Evolutionary conservation across 768 basidiomycete species (phyloP).

Genomic region (Lactarius vividus): DNA sequence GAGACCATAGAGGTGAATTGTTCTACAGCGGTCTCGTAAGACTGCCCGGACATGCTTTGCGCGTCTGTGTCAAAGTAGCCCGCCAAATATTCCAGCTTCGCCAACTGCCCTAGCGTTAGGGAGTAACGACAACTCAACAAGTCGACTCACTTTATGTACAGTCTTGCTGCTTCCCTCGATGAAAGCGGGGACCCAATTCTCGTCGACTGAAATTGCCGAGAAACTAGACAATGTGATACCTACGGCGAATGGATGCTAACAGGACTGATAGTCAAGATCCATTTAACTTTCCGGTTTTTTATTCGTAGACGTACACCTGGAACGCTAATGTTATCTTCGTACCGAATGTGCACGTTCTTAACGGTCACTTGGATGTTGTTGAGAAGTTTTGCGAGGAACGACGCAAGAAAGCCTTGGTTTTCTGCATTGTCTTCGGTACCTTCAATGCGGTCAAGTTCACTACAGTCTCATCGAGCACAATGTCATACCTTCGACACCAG

Average conservation of each 20-base stretch:
- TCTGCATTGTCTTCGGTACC: slow-evolving; percentile 46
- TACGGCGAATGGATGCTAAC: slow-evolving; percentile 91
- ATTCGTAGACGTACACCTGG: slow-evolving; percentile 64
- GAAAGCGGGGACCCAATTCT: slow-evolving; percentile 85
- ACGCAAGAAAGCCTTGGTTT: slow-evolving; percentile 82
- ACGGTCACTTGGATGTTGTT: slow-evolving; percentile 96
- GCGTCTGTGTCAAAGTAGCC: slow-evolving; percentile 96
- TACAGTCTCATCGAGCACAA: slow-evolving; percentile 2
- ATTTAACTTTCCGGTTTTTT: slow-evolving; percentile 4
- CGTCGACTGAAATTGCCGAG: slow-evolving; percentile 85
- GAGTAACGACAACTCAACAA: neutral
- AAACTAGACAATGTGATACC: slow-evolving; percentile 88
- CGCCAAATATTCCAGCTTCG: slow-evolving; percentile 81
- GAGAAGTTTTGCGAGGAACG: slow-evolving; percentile 83
- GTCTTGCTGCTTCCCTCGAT: slow-evolving; percentile 85
- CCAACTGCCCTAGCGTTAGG: slow-evolving; percentile 51
- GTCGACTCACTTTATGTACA: slow-evolving; percentile 75
- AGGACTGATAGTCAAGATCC: neutral
- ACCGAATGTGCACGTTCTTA: slow-evolving; percentile 93
- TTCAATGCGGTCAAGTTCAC: slow-evolving; percentile 9
- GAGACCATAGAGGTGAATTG: slow-evolving; percentile 72
- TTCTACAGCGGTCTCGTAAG: slow-evolving; percentile 60
- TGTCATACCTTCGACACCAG: slow-evolving; percentile 45
- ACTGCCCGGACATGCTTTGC: slow-evolving; percentile 66
- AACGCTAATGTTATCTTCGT: slow-evolving; percentile 92